Conservation (phyloP, 148 eudicot genomes). For the Talinum fruticosum region DNA sequence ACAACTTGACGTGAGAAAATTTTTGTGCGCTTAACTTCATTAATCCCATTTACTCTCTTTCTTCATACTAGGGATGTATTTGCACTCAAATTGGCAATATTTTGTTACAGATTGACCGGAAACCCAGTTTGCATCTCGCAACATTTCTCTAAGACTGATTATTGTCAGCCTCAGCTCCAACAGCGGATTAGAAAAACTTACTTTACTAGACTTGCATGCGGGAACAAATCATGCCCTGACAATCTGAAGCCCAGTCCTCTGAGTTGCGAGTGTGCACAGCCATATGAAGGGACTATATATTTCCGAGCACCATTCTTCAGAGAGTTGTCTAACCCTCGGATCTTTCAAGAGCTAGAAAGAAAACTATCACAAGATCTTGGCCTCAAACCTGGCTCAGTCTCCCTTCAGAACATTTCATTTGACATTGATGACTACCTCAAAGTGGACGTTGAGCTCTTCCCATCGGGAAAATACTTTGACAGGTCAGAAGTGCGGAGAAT, state of each 20-base stretch:
- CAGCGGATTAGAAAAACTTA: slow-evolving; percentile 49
- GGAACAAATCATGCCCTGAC: slow-evolving; percentile 46
- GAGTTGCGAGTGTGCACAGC: slow-evolving; percentile 80
- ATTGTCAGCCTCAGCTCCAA: slow-evolving; percentile 50
- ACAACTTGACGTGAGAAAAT: slow-evolving; percentile 60
- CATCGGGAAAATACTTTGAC: slow-evolving; percentile 53
- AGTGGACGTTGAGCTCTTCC: slow-evolving; percentile 65
- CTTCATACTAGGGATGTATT: neutral
- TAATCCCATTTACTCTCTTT: neutral
- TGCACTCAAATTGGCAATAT: slow-evolving; percentile 1
- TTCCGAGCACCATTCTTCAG: slow-evolving; percentile 72
- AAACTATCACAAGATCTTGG: slow-evolving; percentile 61
- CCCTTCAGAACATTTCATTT: slow-evolving; percentile 65
- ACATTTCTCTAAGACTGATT: slow-evolving; percentile 40
- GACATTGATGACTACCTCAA: slow-evolving; percentile 69
- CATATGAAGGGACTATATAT: slow-evolving; percentile 73
- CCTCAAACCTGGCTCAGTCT: slow-evolving; percentile 71
- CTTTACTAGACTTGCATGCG: slow-evolving; percentile 77
- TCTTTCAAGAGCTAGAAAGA: slow-evolving; percentile 67
- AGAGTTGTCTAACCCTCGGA: slow-evolving; percentile 56
- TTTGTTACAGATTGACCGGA: slow-evolving; percentile 53
- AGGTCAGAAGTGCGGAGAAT: slow-evolving; percentile 58
- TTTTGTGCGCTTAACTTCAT: neutral
- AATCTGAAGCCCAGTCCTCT: slow-evolving; percentile 68
- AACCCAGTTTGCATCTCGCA: slow-evolving; percentile 65